Conservation (phyloP, 805 yeast species). For the Starmerella sirachaensis region DNA sequence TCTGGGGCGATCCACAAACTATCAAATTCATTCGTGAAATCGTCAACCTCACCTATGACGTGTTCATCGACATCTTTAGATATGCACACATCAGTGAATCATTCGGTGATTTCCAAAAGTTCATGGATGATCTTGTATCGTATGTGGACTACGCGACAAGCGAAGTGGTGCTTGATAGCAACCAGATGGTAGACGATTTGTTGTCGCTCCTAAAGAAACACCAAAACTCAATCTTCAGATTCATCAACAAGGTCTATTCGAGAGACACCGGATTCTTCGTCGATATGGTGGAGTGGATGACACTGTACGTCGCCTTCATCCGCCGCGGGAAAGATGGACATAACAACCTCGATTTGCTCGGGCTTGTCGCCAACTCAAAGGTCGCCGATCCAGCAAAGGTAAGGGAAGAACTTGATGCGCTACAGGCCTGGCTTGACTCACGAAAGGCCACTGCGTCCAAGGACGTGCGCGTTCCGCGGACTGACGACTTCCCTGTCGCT, state of each 20-base stretch:
- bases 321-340: slow-evolving; percentile 41
- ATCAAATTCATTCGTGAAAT: slow-evolving; percentile 64
- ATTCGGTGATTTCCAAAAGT: slow-evolving; percentile 48
- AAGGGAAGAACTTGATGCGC: slow-evolving; percentile 31
- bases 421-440: slow-evolving; percentile 27
- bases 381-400: slow-evolving; percentile 30
- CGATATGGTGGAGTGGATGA: slow-evolving; percentile 62
- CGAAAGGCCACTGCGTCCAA: slow-evolving; percentile 22
- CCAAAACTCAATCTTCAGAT: slow-evolving; percentile 57
- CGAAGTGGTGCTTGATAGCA: slow-evolving; percentile 39
- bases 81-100: slow-evolving; percentile 55
- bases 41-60: slow-evolving; percentile 60
- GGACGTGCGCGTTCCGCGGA: slow-evolving; percentile 25
- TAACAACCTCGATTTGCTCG: slow-evolving; percentile 37
- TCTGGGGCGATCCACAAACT: slow-evolving; percentile 79
- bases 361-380: slow-evolving; percentile 25
- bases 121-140: slow-evolving; percentile 53
- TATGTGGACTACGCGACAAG: slow-evolving; percentile 43
- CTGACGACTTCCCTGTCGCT: slow-evolving; percentile 27
- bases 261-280: slow-evolving; percentile 68
- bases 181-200: slow-evolving; percentile 56
- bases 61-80: slow-evolving; percentile 56
- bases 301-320: slow-evolving; percentile 49
- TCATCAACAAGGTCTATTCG: slow-evolving; percentile 70
- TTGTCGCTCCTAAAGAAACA: slow-evolving; percentile 57